Conservation (phyloP, 805 yeast genomes). For the Kurtzmaniella cleridarum region DNA sequence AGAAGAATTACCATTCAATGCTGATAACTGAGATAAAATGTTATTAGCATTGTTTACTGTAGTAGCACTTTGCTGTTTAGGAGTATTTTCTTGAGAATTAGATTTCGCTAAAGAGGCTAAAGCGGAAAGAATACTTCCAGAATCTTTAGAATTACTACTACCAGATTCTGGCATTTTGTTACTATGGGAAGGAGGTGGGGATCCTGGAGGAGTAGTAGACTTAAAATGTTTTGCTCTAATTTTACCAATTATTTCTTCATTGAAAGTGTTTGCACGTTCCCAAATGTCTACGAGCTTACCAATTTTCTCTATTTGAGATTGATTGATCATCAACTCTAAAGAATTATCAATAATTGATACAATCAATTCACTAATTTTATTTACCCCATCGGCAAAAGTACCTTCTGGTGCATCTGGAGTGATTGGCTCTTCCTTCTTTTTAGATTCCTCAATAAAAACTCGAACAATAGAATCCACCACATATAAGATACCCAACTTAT, state of each 20-base stretch:
- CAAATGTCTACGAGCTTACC: slow-evolving; percentile 86
- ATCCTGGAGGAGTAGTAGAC: slow-evolving; percentile 66
- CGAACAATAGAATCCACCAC: slow-evolving; percentile 90
- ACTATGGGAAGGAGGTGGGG: slow-evolving; percentile 24
- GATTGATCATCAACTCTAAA: slow-evolving; percentile 42
- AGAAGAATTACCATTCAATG: slow-evolving; percentile 23
- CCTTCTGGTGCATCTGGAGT: slow-evolving; percentile 55
- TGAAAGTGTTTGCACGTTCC: slow-evolving; percentile 80
- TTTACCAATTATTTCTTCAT: slow-evolving; percentile 45
- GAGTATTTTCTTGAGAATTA: slow-evolving; percentile 27
- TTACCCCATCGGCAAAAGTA: slow-evolving; percentile 68
- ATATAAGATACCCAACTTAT: slow-evolving; percentile 87
- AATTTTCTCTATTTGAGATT: slow-evolving; percentile 65
- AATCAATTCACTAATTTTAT: slow-evolving; percentile 57
- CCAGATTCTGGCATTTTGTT: slow-evolving; percentile 12
- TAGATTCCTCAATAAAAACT: slow-evolving; percentile 72
- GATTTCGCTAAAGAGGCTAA: slow-evolving; percentile 57
- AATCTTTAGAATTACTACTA: slow-evolving; percentile 35
- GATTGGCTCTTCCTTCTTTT: slow-evolving; percentile 46
- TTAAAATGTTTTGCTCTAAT: slow-evolving; percentile 57
- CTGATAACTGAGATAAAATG: slow-evolving; percentile 40
- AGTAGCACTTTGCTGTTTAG: slow-evolving; percentile 19
- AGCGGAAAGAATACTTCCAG: slow-evolving; percentile 65
- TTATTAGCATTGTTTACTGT: slow-evolving; percentile 28
- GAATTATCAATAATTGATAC: slow-evolving; percentile 62